Evolutionary conservation across 1,284 basidiomycete species (phyloP), one percentile per base, ranked within the genome.

Genomic region (Leucoagaricus sp.): DNA sequence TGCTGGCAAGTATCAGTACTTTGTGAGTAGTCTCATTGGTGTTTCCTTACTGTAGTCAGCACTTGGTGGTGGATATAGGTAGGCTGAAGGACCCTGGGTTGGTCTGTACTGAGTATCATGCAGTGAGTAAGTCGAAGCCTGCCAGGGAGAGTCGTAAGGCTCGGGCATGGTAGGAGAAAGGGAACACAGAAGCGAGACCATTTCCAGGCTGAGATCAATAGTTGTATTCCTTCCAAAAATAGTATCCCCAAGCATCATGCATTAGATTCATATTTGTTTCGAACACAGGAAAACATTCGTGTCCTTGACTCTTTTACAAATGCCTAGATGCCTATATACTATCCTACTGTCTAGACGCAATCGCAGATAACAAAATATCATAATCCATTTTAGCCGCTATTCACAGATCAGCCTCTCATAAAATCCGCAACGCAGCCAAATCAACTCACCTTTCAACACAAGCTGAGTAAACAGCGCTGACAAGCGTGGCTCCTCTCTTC

Each of bases 351-450:
- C 86, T 75, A 10, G 84, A 82, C n/a, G 88, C 88, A 55, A 91
- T 72, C 7, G 89, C 86, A 19, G 87, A 81, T 13, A 92, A 75
- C 49, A 92, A 74, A 28, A 87, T 87, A 65, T 92, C 90, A 62
- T 87, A 86, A 68, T 92, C 89, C 52, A 86, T 77, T 76, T 92
- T 91, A 53, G 89, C 89, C 60, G 86, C 89, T 91, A 53, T 10
- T 54, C 31, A 13, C 31, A 33, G 7, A 36, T 45, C 36, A 61
- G 29, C 28, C 31, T 21, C 4, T 6, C 17, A 23, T n/a, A 12
- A 48, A 19, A 34, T 13, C 29, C 42, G 45, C 4, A 3, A 4
- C 31, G 21, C 59, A 53, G 59, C 17, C 48, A 34, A 45, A 19
- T 38, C 2, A 6, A 78, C 83, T 58, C 63, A 93, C 93, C 84